Base-by-base conservation (phyloP, 305 asterid genomes). In the Ilex paraguariensis region DNA sequence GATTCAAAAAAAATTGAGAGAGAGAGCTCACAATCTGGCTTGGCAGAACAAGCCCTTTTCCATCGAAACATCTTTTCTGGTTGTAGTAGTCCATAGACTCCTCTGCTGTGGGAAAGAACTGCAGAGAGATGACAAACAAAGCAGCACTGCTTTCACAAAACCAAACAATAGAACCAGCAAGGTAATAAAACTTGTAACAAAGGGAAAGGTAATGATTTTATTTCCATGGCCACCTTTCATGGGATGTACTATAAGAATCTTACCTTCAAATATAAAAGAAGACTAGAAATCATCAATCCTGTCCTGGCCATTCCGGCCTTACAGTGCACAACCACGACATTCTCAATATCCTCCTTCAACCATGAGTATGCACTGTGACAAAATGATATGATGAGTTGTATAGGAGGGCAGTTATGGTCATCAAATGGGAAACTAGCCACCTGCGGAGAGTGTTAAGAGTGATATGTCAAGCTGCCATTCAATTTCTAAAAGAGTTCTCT, bases 221-320 rank as follows among this genome's bases (percentile, higher is more conserved):
- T 36, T 36, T 8, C 42, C 42, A 36, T 36, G 6, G 42, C 42
- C 42, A 36, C 42, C 7, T 36, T 36, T 36, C 42, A 36, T 36
- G 42, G 4, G 9, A 36, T 36, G 42, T 36, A 36, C 42, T 36
- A 36, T 8, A 36, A 36, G 42, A 36, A 36, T 36, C 42, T 8
- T 70, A 90, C 99, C 92, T 93, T 93, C 71, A 93, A 77, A 78
- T 76, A 90, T 66, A 90, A 76, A 70, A 93, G 95, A 76, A 93
- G 97, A 78, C 99, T 88, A 56, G 99, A 90, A 66, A 93, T 93
- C 99, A 93, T 93, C 82, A 93, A 82, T 49, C 99, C 99, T 36
- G 97, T 90, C 82, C 99, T 86, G 57, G 96, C 99, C 99, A 93
- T 93, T 75, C 99, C 99, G 56, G 96, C 99, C 79, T 93, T 93